phyloP scores from a whole-genome alignment of 768 basidiomycete species.

The Tricholoma bakamatsutake region DNA sequence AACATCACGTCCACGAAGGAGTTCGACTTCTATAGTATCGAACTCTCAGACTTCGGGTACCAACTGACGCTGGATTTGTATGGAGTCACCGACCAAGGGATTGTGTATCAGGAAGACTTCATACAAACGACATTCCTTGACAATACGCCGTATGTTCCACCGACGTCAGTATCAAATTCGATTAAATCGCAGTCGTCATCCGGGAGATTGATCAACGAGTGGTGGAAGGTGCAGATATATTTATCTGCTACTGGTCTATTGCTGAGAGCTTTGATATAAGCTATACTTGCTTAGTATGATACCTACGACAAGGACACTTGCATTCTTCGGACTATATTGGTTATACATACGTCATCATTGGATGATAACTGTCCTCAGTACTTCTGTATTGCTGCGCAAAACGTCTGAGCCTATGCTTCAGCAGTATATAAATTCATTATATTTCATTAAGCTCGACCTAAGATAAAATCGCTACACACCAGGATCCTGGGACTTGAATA shows the following conservation, averaged over 20 bases:
- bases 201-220: constrained; percentile 2
- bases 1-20: constrained; percentile 18
- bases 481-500: too few species aligned
- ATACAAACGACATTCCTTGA: constrained; percentile 21
- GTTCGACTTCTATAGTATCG: too few species aligned
- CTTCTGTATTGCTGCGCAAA: neutral
- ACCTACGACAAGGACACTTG: neutral
- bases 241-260: neutral
- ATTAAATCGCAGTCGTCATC: constrained; percentile 10
- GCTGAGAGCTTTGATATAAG: neutral
- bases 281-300: neutral
- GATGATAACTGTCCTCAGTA: neutral
- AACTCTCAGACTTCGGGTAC: too few species aligned
- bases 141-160: constrained; percentile 19
- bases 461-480: too few species aligned
- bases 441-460: too few species aligned
- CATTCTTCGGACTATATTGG: neutral
- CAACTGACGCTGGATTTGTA: constrained; percentile 26
- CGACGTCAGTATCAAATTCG: constrained; percentile 14
- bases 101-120: constrained; percentile 24
- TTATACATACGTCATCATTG: neutral
- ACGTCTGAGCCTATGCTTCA: neutral
- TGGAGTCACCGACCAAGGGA: constrained; percentile 19
- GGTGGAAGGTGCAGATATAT: neutral
- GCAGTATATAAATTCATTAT: neutral